A percentile compares a stretch with the other conserved stretches of the same genome.
Conservation (phyloP, 1,139 yeast species). For the Hyphopichia pseudoburtonii region DNA sequence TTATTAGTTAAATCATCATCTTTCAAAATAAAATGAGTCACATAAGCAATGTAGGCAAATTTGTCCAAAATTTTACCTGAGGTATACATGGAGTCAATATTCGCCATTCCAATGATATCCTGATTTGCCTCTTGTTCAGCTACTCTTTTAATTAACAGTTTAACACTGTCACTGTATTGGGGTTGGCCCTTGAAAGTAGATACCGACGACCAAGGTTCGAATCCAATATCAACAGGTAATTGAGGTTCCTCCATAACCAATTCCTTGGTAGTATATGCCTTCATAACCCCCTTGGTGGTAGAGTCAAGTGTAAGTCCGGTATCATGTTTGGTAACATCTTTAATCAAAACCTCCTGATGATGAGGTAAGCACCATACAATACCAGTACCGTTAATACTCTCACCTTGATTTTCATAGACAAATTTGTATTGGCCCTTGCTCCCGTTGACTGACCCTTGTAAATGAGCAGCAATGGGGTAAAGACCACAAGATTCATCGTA, state of each 20-base stretch:
- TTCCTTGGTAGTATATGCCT: conserved; percentile 50
- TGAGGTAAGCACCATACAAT: conserved; percentile 66
- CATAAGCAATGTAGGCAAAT: conserved; percentile 70
- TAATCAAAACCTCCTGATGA: conserved; percentile 51
- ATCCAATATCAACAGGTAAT: conserved; percentile 51
- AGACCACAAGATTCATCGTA: conserved; percentile 57
- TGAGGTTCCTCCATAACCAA: conserved; percentile 48
- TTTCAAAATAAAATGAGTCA: conserved; percentile 54
- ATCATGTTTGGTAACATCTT: conserved; percentile 15
- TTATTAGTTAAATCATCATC: conserved; percentile 46
- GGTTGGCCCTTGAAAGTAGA: conserved; percentile 18
- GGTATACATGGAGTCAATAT: conserved; percentile 72
- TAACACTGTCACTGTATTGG: conserved; percentile 39
- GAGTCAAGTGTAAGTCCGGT: conserved; percentile 54
- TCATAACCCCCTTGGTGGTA: conserved; percentile 68
- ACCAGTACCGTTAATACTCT: conserved; percentile 29
- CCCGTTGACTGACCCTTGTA: conserved; percentile 27
- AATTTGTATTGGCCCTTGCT: conserved; percentile 29
- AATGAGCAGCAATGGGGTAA: conserved; percentile 23
- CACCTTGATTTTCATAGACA: conserved; percentile 28
- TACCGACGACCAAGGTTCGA: conserved; percentile 62
- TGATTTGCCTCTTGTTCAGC: conserved; percentile 53
- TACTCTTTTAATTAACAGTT: conserved; percentile 41
- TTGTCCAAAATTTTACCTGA: conserved; percentile 75
- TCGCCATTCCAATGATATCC: conserved; percentile 58